A percentile compares a stretch with the other conserved stretches of the same genome.
Conservation (phyloP, 2,329 filamentous ascomycete genomes). For the Curvularia lunata region DNA sequence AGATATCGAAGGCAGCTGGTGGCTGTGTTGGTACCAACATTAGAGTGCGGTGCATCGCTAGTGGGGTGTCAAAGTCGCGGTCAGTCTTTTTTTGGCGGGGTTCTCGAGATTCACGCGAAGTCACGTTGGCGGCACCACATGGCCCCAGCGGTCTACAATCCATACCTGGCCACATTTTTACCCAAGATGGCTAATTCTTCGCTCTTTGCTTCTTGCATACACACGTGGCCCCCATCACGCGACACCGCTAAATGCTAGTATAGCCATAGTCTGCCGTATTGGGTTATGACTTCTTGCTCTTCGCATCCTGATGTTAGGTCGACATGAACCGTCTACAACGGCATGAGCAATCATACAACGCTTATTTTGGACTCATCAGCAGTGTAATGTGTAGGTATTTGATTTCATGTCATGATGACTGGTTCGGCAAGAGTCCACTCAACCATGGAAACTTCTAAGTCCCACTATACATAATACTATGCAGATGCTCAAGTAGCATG, state of each 20-base stretch:
- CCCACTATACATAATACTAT: not conserved
- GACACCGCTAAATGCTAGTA: not conserved
- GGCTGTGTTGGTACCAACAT: constrained; percentile 2
- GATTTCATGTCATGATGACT: not conserved
- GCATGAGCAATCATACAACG: not conserved
- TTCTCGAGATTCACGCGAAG: constrained; percentile 19
- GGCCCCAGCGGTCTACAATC: not conserved
- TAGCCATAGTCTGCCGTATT: not conserved
- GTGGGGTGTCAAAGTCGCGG: constrained; percentile 9
- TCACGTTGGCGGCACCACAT: constrained; percentile 19
- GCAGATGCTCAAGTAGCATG: not conserved
- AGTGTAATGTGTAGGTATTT: not conserved
- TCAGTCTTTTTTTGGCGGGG: constrained; percentile 17
- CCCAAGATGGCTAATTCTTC: not conserved
- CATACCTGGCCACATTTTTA: not conserved
- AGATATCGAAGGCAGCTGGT: constrained; percentile 22
- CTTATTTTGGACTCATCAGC: too few relatives aligned
- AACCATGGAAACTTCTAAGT: constrained; percentile 1
- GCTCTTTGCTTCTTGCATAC: not conserved
- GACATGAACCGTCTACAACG: not conserved
- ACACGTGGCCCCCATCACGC: too few relatives aligned
- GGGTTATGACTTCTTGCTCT: not conserved
- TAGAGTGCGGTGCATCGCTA: constrained; percentile 8
- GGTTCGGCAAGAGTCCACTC: not conserved
- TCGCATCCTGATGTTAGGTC: not conserved